A percentile compares a stretch with the other conserved stretches of the same genome.
phyloP scores from a whole-genome alignment of 257 asterid genomes.

The Solanum chaucha region DNA sequence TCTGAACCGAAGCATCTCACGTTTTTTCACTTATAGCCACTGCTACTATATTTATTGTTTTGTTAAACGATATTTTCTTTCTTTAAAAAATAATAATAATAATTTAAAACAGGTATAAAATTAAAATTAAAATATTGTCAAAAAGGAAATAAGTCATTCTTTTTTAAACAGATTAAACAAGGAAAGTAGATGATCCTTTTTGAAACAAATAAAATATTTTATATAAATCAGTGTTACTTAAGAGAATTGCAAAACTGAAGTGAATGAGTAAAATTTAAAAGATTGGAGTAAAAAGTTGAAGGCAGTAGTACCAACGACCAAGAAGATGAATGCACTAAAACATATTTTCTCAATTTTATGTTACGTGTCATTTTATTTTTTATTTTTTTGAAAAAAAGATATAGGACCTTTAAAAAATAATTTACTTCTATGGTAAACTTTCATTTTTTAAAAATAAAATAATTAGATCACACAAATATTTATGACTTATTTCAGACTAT shows the following conservation, averaged over 20 bases:
- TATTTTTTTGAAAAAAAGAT: not conserved
- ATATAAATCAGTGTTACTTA: not conserved
- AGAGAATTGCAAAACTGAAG: not conserved
- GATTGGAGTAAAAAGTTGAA: not conserved
- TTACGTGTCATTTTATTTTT: not conserved
- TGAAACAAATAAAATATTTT: too few relatives aligned
- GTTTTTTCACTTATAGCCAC: not conserved
- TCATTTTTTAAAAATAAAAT: not conserved
- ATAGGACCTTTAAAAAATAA: too few relatives aligned
- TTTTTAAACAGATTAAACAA: too few relatives aligned
- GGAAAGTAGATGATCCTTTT: too few relatives aligned
- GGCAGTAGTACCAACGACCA: not conserved
- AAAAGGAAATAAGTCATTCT: too few relatives aligned
- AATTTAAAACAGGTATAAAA: too few relatives aligned
- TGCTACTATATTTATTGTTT: not conserved
- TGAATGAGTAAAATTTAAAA: not conserved
- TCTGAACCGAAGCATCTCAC: not conserved
- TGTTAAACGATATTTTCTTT: too few relatives aligned
- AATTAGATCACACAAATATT: not conserved
- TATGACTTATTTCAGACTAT: too few relatives aligned
- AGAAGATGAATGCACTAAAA: not conserved
- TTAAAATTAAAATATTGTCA: too few relatives aligned
- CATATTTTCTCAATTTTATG: not conserved
- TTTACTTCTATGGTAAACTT: too few relatives aligned
- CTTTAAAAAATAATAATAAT: too few relatives aligned